These are phyloP conservation scores for Chionographis japonica DNA, from an alignment of 106 monocot species.

Conservation along the genomic window DNA sequence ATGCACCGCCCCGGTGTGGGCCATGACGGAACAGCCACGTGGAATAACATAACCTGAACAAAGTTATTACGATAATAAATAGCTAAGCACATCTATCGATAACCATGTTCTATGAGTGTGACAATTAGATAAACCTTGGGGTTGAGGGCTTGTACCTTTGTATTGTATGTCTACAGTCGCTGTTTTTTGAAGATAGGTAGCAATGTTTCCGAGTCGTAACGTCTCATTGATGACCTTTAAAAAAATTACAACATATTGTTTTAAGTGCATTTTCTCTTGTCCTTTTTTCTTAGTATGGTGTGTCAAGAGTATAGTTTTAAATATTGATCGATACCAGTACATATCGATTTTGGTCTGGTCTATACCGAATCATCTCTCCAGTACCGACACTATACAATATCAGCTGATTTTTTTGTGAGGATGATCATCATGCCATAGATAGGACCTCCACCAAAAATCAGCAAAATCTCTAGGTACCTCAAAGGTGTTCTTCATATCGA, in stretches of 20 bases:
- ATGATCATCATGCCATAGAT: too few relatives aligned
- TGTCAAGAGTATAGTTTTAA: background rate
- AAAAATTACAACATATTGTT: background rate
- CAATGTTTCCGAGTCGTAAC: constrained; percentile 3
- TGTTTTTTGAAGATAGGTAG: background rate
- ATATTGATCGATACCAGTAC: too few relatives aligned
- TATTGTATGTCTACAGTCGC: background rate
- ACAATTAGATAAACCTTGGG: too few relatives aligned
- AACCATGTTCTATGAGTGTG: background rate
- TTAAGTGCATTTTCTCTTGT: background rate
- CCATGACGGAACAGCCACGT: background rate
- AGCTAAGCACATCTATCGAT: background rate
- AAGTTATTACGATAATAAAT: background rate
- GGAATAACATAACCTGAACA: constrained; percentile 4
- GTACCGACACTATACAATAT: too few relatives aligned
- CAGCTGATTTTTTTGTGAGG: too few relatives aligned
- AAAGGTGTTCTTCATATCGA: too few relatives aligned
- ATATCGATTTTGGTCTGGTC: too few relatives aligned
- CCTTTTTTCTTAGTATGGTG: background rate
- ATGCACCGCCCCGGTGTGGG: background rate
- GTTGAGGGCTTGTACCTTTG: background rate
- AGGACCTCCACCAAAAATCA: too few relatives aligned
- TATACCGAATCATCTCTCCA: too few relatives aligned
- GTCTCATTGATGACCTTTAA: constrained; percentile 7
- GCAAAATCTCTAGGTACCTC: too few relatives aligned